Base-by-base conservation (phyloP, 257 asterid species). In the Oldenlandia corymbosa region DNA sequence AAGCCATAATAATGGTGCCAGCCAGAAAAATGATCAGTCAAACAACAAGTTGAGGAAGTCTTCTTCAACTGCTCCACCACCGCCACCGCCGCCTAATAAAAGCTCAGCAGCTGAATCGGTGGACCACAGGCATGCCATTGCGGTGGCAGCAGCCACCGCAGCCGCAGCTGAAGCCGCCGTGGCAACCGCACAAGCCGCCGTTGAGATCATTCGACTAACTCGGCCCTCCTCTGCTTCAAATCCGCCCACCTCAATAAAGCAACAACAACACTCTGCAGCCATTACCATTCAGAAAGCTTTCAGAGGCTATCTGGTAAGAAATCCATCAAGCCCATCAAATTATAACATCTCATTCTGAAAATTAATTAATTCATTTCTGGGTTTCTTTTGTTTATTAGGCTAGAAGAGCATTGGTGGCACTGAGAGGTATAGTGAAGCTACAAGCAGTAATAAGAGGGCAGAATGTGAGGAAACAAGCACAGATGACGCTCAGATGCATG, bases 401-500 rank as follows among this genome's bases (percentile, higher is more conserved):
- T 4, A 87, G 90, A 78, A 89, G 91, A 65, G 98, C 98, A 32
- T 78, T 86, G n/a, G 74, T 74, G 32, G 98, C 97, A 11, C 88
- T 92, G 8, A 83, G 84, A 69, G 98, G 98, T 68, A 82, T 92
- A 34, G 97, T 92, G 71, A 89, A 84, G 68, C 93, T 92, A 47
- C 98, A 92, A 75, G 98, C 98, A 20, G 64, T 92, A 23, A 80
- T 92, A 64, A 80, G 98, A 74, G 98, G 98, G 55, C 98, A 92
- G 76, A 89, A 83, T 28, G 97, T 89, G 7, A 52, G 98, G 56
- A 89, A 82, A 68, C 97, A 92, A 73, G 97, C 98, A 0, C 84
- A 84, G 72, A 84, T 86, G 88, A 86, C 97, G 0, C 83, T 92
- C 68, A 85, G 76, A 63, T 92, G 95, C 85, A 87, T 92, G 98